These are phyloP conservation scores for Groenewaldozyma auringiensis DNA, from an alignment of 1,139 yeast species.

Conservation along the genomic window DNA sequence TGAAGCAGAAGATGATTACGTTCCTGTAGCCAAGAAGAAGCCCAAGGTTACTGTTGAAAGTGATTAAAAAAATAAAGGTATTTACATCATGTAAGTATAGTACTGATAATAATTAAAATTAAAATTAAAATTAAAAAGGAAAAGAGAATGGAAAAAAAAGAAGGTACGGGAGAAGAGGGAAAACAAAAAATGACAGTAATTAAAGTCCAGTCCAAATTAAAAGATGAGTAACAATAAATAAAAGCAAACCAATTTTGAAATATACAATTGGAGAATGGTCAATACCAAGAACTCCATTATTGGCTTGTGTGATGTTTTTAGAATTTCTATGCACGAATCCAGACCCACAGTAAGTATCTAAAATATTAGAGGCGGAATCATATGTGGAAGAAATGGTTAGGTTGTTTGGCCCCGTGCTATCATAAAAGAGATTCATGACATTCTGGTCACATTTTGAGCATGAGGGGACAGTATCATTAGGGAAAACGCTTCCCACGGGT, in stretches of 20 bases:
- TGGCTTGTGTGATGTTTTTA: background rate
- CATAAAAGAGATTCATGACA: constrained; percentile 23
- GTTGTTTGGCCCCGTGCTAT: constrained; percentile 20
- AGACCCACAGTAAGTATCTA: constrained; percentile 18
- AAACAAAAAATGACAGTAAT: constrained; percentile 2
- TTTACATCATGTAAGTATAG: constrained; percentile 10
- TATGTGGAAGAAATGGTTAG: constrained; percentile 25
- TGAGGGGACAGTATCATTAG: constrained; percentile 19
- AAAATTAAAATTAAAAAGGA: no score
- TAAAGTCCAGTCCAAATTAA: constrained; percentile 1
- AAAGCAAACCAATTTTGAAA: background rate
- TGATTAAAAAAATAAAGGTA: background rate
- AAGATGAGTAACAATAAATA: background rate
- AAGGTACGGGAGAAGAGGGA: no score
- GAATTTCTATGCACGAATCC: background rate
- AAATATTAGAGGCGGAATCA: constrained; percentile 22
- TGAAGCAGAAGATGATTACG: constrained; percentile 36
- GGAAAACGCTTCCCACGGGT: constrained; percentile 26
- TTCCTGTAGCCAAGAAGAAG: constrained; percentile 28
- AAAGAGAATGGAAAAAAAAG: no score
- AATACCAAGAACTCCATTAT: background rate
- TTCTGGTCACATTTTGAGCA: constrained; percentile 24
- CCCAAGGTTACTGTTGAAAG: constrained; percentile 19
- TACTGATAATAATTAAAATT: no score
- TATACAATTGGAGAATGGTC: background rate